Conservation (phyloP, 1,284 basidiomycete species). For the Rhodofomes roseus region DNA sequence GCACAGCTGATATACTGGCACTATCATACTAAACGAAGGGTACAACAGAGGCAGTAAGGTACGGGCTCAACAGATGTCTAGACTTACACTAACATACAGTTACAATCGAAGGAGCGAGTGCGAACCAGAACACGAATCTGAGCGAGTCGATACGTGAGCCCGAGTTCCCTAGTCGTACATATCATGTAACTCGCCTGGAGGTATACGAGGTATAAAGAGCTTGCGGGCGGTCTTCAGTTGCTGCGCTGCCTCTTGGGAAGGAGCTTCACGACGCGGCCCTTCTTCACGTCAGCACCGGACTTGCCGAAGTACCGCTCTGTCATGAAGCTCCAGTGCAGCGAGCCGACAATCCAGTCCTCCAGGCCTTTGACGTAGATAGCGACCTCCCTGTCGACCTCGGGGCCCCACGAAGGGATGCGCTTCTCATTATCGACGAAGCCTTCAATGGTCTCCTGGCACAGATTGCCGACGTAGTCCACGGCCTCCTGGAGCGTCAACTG, state of each 20-base stretch:
- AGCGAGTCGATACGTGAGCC: no score
- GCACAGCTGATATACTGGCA: no score
- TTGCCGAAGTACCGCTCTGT: slow-evolving; percentile 30
- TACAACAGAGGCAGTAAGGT: no score
- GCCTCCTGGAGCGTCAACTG: slow-evolving; percentile 25
- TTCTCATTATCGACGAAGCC: slow-evolving; percentile 21
- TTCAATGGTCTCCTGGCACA: slow-evolving; percentile 24
- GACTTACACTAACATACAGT: no score
- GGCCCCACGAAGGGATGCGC: slow-evolving; percentile 27
- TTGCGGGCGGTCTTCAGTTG: neutral
- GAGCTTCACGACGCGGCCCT: slow-evolving; percentile 25
- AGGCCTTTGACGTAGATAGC: slow-evolving; percentile 26
- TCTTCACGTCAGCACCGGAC: slow-evolving; percentile 25
- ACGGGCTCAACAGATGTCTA: no score
- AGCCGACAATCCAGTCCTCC: slow-evolving; percentile 31
- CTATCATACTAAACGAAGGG: no score
- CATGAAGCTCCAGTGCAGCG: slow-evolving; percentile 31
- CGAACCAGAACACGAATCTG: no score
- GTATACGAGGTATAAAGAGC: neutral
- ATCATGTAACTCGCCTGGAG: no score
- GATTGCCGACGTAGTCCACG: slow-evolving; percentile 25
- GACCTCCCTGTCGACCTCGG: slow-evolving; percentile 27
- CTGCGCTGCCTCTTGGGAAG: slow-evolving; percentile 10
- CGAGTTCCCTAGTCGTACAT: no score
- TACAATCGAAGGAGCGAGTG: no score